Base-by-base conservation (phyloP, 1,284 basidiomycete genomes). In the Pseudozyma flocculosa region DNA sequence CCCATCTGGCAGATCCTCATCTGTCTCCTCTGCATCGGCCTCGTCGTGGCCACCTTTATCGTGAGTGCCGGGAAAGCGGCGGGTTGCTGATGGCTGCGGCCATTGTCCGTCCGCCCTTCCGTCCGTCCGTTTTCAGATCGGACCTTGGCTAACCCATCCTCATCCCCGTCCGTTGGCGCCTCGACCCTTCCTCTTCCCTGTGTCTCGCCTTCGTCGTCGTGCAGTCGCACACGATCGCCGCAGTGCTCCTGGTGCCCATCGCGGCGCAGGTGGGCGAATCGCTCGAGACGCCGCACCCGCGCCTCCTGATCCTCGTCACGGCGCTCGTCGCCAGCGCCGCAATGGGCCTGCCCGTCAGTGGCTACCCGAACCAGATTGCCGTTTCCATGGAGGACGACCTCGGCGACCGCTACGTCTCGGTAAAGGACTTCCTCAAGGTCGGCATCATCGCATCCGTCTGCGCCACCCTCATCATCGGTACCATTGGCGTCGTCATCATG, bases 271-370 rank as follows among this genome's bases (percentile, higher is more conserved):
- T 98, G 17, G 95, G 92, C 4, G 81, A 83, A 26, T 88, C 84
- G 41, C 82, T 97, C 49, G 50, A 56, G n/a, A 47, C 54, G 18
- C 73, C 75, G 8, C 75, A 77, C 40, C 75, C 75, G 10, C 50
- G 72, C 5, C 49, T 77, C 43, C 52, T 78, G 14, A 76, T 77
- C 55, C 77, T 78, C 78, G 78, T 81, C 43, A 97, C 92, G 10
- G 91, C 86, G 2, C 81, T 98, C 59, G 89, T 95, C 51, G 96
- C 93, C 72, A 93, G 90, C 26, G 84, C 91, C 3, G 95, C 94
- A 1, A 98, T 98, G 94, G 95, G 93, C 7, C 88, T 99, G 83
- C 93, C 93, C 3, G 92, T 97, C 32, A 92, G 89, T 55, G 94
- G 94, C 7, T 97, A 98, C 82, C 94, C 93, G 0, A 96, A 96